Evolutionary conservation across 2,329 filamentous ascomycete species (phyloP).

Genomic region (Aspergillus pseudoviridinutans): DNA sequence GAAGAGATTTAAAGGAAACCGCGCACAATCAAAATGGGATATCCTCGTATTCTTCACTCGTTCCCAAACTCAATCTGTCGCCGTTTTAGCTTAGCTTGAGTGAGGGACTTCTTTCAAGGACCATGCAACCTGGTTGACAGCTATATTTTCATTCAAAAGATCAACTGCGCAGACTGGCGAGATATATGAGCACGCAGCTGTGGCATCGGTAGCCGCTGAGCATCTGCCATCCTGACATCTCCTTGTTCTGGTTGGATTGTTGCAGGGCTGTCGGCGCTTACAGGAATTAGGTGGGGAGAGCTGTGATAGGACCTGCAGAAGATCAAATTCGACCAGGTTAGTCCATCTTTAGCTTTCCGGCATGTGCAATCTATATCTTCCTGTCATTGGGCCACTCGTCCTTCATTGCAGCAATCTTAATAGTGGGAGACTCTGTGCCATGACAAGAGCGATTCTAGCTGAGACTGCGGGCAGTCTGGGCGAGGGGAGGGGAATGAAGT

Average conservation of each 20-base stretch:
- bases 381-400: not conserved
- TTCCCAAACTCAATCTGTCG: not conserved
- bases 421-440: not conserved
- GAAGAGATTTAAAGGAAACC: not conserved
- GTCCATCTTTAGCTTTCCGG: not conserved
- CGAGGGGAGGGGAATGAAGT: not conserved
- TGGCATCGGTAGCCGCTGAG: slow-evolving; percentile 3
- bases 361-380: not conserved
- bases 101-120: not conserved
- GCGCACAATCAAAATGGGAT: not conserved
- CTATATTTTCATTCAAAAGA: not conserved
- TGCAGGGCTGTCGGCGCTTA: slow-evolving; percentile 4
- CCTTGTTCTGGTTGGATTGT: slow-evolving; percentile 2
- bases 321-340: not conserved
- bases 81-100: not conserved
- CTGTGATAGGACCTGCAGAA: slow-evolving; percentile 11
- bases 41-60: not conserved
- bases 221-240: not conserved
- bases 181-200: not conserved
- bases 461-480: not conserved
- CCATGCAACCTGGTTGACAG: not conserved
- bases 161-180: not conserved
- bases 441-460: not conserved
- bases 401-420: not conserved
- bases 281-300: not conserved